Base-by-base conservation (phyloP, 2,329 filamentous ascomycete species). In the Trichoderma atrobrunneum region DNA sequence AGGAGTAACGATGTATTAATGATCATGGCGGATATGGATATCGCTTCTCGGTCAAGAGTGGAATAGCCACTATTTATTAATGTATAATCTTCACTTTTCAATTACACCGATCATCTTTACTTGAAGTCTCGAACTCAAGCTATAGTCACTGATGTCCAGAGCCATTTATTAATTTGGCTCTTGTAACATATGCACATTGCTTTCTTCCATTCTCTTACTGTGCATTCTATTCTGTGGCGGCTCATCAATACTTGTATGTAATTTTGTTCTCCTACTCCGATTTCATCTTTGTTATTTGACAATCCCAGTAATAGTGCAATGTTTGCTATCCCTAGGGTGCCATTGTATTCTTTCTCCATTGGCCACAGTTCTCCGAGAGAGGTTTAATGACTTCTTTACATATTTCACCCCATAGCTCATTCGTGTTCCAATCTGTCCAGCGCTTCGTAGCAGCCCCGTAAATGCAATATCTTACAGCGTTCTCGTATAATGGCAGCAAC, bases 381-480 rank as follows among this genome's bases (percentile, higher is more conserved):
- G 70, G 70, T 16, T 72, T 43, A 4, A 72, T 62, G 10, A 72
- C 54, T 16, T 68, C 51, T 21, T 68, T 72, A 24, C 62, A 72
- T 24, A 72, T 57, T n/a, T 64, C 61, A 5, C 65, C 51, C 62
- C 70, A 72, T 0, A 72, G 32, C n/a, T 72, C 63, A 30, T 56
- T 67, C 1, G 18, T 32, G 7, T 72, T 54, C 70, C 70, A 72
- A 18, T 66, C 39, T 7, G 63, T 43, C n/a, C 60, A 34, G 11
- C 54, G 56, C 6, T 68, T 68, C 0, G 24, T 61, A 11, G 32
- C 32, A 0, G 60, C 43, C 3, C 70, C 70, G 12, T 68, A 48
- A 11, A 72, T n/a, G 36, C 70, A 72, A 54, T 72, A 72, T 39
- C 51, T 32, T 12, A 72, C 36, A 7, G 70, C 70, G 10, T 51